phyloP scores from a whole-genome alignment of 2,329 filamentous ascomycete species.

The Paecilomyces sp. region DNA sequence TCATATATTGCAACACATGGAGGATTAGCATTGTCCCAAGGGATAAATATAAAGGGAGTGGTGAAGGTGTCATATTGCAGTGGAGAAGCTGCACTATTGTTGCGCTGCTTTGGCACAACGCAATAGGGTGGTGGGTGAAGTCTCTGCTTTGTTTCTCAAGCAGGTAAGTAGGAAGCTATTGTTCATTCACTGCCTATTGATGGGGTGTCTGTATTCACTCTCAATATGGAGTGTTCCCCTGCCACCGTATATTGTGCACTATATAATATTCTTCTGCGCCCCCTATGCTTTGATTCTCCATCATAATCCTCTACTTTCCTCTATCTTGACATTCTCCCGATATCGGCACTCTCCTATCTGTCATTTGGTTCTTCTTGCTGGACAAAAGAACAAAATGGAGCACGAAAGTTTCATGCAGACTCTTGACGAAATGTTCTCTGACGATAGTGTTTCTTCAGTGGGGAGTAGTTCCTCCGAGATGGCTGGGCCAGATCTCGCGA shows the following conservation, averaged over 20 bases:
- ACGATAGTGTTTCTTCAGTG: background rate
- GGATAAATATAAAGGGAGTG: background rate
- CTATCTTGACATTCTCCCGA: background rate
- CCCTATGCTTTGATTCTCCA: background rate
- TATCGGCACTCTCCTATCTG: background rate
- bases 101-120: background rate
- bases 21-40: background rate
- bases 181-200: background rate
- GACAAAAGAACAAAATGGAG: background rate
- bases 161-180: background rate
- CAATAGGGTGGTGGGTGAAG: background rate
- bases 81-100: background rate
- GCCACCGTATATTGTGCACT: background rate
- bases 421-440: background rate
- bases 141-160: background rate
- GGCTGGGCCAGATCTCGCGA: conserved; percentile 15
- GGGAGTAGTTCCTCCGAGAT: conserved; percentile 8
- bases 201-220: background rate
- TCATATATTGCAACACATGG: background rate
- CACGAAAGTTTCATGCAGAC: background rate
- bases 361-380: background rate
- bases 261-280: background rate
- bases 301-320: background rate
- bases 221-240: background rate
- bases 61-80: background rate